These are phyloP conservation scores for Nothophoma quercina DNA, from an alignment of 2,329 filamentous ascomycete species.

Conservation along the genomic window DNA sequence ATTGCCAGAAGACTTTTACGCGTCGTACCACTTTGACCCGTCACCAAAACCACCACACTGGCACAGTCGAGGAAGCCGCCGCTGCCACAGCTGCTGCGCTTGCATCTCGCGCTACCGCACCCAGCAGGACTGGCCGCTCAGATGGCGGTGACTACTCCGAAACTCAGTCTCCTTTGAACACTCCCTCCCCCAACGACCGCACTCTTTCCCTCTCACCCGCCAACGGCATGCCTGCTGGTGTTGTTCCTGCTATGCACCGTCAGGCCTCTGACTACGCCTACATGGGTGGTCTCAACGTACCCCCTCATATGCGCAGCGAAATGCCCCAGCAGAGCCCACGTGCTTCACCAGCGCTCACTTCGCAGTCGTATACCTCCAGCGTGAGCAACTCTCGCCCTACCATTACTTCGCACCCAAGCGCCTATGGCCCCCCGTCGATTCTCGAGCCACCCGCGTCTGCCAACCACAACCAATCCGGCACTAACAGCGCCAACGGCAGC, in stretches of 20 bases:
- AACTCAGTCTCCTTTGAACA: constrained; percentile 77
- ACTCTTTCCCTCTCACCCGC: constrained; percentile 81
- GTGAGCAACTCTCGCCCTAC: constrained; percentile 59
- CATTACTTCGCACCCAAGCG: constrained; percentile 84
- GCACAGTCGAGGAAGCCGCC: constrained; percentile 92
- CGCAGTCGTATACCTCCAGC: constrained; percentile 69
- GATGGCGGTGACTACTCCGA: constrained; percentile 76
- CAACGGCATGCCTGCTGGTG: constrained; percentile 71
- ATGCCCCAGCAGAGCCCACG: constrained; percentile 74
- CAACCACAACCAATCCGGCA: constrained; percentile 71
- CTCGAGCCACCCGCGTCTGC: constrained; percentile 82
- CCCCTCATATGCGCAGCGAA: constrained; percentile 80
- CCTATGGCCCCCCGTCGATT: constrained; percentile 83
- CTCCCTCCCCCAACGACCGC: constrained; percentile 83
- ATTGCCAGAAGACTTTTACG: constrained; percentile 98
- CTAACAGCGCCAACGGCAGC: constrained; percentile 75
- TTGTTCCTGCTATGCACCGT: constrained; percentile 72
- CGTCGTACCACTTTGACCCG: constrained; percentile 92
- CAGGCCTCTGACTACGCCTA: constrained; percentile 75
- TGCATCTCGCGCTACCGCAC: constrained; percentile 61
- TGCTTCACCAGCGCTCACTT: constrained; percentile 67
- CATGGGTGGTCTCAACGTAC: constrained; percentile 79
- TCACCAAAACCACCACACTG: constrained; percentile 95
- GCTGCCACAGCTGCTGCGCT: constrained; percentile 87
- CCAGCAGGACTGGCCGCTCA: constrained; percentile 65